Conservation (phyloP, 1,139 yeast species). For the Petasospora fabianii region DNA sequence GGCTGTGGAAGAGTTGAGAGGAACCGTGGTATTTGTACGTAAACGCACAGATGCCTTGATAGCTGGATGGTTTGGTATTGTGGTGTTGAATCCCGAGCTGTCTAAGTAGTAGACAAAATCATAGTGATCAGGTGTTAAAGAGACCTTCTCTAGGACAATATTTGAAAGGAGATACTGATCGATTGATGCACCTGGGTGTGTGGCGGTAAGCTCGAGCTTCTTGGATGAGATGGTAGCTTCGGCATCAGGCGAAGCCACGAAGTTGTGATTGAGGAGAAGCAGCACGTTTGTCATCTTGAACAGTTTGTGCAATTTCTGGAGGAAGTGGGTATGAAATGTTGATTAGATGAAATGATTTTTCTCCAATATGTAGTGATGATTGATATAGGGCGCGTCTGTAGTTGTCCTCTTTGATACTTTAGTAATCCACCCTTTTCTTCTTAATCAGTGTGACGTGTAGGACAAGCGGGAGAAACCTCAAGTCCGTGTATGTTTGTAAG, state of each 20-base stretch:
- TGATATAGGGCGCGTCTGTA: too few relatives aligned
- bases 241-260: slow-evolving; percentile 25
- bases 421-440: too few relatives aligned
- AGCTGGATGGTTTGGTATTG: slow-evolving; percentile 24
- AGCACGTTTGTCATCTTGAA: slow-evolving; percentile 25
- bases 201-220: slow-evolving; percentile 15
- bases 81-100: slow-evolving; percentile 18
- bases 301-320: too few relatives aligned
- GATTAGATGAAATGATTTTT: background rate
- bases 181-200: slow-evolving; percentile 14
- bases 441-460: too few relatives aligned
- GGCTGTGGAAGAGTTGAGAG: slow-evolving; percentile 6
- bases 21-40: background rate
- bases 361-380: too few relatives aligned
- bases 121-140: slow-evolving; percentile 19
- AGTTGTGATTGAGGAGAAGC: slow-evolving; percentile 23
- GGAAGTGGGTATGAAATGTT: background rate
- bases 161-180: slow-evolving; percentile 27
- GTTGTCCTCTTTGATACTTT: too few relatives aligned
- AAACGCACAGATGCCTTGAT: slow-evolving; percentile 16
- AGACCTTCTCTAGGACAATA: slow-evolving; percentile 23
- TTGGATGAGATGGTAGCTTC: slow-evolving; percentile 17
- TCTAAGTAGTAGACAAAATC: slow-evolving; percentile 26
- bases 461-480: too few relatives aligned
- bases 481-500: too few relatives aligned